Evolutionary conservation across 2,329 filamentous ascomycete species (phyloP), one percentile per base, ranked within the genome.

Genomic region (Paramyrothecium sp.): DNA sequence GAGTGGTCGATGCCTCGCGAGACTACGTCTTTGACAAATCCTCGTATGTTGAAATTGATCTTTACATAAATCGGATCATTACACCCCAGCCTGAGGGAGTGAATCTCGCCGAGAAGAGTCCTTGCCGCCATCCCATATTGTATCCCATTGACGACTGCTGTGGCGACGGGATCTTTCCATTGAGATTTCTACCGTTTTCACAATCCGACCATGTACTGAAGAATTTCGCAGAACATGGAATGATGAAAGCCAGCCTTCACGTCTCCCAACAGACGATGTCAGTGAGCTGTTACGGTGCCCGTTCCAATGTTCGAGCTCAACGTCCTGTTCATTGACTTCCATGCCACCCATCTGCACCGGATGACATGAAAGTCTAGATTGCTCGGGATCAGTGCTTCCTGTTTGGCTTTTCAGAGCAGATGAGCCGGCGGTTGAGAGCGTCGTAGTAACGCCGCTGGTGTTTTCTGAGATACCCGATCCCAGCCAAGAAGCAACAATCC

Each of bases 161-260:
- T 44, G 13, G 13, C 10, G n/a, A 22, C 38, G n/a, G 20, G 44
- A 54, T 51, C 49, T 19, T 51, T 51, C 49, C 49, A 51, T n/a
- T 16, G 49, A 51, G 20, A 51, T 33, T 12, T 51, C 49, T 8
- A 51, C 49, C 49, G 49, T 11, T 19, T 30, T 16, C 21, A 19
- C 5, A 5, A 30, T 33, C 10, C 49, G 13, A 3, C 30, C 49
- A 30, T 33, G 20, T 7, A 13, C 17, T 19, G 49, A 19, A 11
- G 22, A 10, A 17, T 8, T 51, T n/a, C 21, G 49, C 26, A 26
- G 21, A n/a, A n/a, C n/a, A 7, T 21, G 7, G 26, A 30, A 30
- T 30, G 26, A 30, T 10, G 20, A 21, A 13, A 58, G 53, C 56
- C 56, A 58, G 47, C 56, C 56, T 48, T 58, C 53, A 11, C 48